Evolutionary conservation across 208 protist species (phyloP).

Genomic region (Trypanosoma grayi): DNA sequence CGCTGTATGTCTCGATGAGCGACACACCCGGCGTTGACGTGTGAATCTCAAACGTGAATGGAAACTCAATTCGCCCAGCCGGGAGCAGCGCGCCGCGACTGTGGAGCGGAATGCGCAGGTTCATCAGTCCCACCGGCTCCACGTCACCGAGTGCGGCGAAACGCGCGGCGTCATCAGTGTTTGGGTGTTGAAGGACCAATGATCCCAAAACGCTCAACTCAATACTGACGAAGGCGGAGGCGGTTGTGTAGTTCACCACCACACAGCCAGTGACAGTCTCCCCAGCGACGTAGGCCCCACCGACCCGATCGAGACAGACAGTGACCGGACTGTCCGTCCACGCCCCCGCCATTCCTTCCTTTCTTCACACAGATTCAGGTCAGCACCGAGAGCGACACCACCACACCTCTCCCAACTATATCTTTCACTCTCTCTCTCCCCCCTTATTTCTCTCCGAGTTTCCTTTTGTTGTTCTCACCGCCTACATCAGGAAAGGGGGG

Average conservation of each 20-base stretch:
- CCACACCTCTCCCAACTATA: background rate
- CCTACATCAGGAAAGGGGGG: background rate
- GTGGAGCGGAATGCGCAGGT: constrained; percentile 20
- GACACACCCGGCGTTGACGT: constrained; percentile 20
- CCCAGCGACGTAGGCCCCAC: constrained; percentile 24
- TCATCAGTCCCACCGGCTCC: constrained; percentile 68
- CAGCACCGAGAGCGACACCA: no score
- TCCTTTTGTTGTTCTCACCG: background rate
- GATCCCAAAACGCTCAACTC: constrained; percentile 36
- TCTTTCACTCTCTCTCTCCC: background rate
- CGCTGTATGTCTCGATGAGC: constrained; percentile 27
- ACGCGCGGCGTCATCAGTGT: constrained; percentile 37
- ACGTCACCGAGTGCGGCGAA: constrained; percentile 73
- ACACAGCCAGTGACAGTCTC: constrained; percentile 52
- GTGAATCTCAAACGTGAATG: constrained; percentile 81
- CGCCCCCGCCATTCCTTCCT: background rate
- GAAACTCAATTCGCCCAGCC: constrained; percentile 62
- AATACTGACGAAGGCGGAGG: constrained; percentile 50
- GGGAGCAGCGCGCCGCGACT: constrained; percentile 35
- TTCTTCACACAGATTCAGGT: no score
- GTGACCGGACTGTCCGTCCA: background rate
- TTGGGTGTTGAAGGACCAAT: constrained; percentile 40
- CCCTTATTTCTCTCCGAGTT: background rate
- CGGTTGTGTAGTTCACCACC: constrained; percentile 36
- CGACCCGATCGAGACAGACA: constrained; percentile 33